Conservation (phyloP, 2,329 filamentous ascomycete species). For the Fusarium euwallaceae region DNA sequence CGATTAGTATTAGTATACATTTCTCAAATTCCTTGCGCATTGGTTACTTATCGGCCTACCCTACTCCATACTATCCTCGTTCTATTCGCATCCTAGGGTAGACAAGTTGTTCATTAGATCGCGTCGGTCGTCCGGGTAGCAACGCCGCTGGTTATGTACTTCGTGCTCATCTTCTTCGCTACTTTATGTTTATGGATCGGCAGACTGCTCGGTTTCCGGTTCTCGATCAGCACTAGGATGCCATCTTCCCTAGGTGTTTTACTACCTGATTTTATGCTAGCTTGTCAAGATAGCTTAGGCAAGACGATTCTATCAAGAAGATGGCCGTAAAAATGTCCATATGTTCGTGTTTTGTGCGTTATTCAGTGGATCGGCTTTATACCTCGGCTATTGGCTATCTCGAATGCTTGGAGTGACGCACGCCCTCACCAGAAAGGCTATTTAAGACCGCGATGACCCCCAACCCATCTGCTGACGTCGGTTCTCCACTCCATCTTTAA, state of each 20-base stretch:
- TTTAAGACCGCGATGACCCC: neutral
- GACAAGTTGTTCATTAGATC: slow-evolving; percentile 63
- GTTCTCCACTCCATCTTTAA: neutral
- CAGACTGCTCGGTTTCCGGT: slow-evolving; percentile 72
- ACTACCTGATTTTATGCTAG: too few relatives aligned
- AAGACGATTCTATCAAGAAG: too few relatives aligned
- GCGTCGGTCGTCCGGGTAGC: neutral
- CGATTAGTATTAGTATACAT: slow-evolving; percentile 74
- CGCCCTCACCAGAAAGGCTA: neutral
- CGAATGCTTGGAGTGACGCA: neutral
- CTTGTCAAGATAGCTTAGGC: too few relatives aligned
- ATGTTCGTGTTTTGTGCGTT: neutral
- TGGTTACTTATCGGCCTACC: slow-evolving; percentile 81
- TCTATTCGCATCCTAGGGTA: slow-evolving; percentile 84
- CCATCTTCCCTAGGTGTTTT: too few relatives aligned
- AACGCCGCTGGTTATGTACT: slow-evolving; percentile 80
- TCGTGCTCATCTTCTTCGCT: slow-evolving; percentile 78
- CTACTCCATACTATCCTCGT: slow-evolving; percentile 88
- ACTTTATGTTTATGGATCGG: slow-evolving; percentile 65
- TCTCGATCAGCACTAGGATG: neutral
- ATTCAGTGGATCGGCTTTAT: neutral
- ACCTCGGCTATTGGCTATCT: neutral
- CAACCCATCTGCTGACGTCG: neutral
- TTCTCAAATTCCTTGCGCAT: slow-evolving; percentile 76
- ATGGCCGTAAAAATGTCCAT: too few relatives aligned